A percentile compares a stretch with the other conserved stretches of the same genome.
phyloP scores from a whole-genome alignment of 1,139 yeast genomes.

The Chernovozyma sophiae-reginae region DNA sequence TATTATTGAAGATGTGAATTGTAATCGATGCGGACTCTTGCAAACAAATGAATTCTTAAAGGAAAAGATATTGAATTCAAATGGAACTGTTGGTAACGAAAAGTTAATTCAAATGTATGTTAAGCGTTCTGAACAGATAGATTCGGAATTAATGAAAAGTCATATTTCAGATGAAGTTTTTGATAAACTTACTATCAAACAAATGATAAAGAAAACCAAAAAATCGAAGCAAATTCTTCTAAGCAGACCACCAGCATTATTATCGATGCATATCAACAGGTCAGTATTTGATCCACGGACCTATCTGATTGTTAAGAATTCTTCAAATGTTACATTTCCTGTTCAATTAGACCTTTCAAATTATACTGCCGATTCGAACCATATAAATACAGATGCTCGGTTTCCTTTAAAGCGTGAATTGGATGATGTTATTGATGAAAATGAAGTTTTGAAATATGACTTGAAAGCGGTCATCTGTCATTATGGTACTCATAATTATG shows the following conservation, averaged over 20 bases:
- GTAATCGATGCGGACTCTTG: constrained; percentile 80
- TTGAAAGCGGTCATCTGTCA: constrained; percentile 85
- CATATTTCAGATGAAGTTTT: constrained; percentile 79
- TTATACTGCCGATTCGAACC: constrained; percentile 66
- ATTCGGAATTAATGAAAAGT: constrained; percentile 54
- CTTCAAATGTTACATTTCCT: constrained; percentile 78
- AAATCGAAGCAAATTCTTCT: constrained; percentile 81
- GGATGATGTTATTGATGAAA: constrained; percentile 6
- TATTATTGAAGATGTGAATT: constrained; percentile 86
- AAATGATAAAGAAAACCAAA: constrained; percentile 68
- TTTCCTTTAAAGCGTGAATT: constrained; percentile 65
- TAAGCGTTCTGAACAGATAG: constrained; percentile 52
- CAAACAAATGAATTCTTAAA: constrained; percentile 54
- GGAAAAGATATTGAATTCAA: constrained; percentile 26
- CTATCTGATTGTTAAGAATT: constrained; percentile 77
- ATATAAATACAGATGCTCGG: constrained; percentile 78
- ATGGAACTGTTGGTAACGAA: background rate
- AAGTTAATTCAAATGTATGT: constrained; percentile 44
- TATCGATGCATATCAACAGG: constrained; percentile 83
- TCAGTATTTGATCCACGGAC: constrained; percentile 89
- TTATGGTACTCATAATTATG: constrained; percentile 92
- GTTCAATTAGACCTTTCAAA: constrained; percentile 58
- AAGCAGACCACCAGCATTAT: constrained; percentile 78
- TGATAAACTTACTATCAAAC: constrained; percentile 67
- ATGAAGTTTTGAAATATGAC: constrained; percentile 46